These are phyloP conservation scores for Dactylonectria estremocensis DNA, from an alignment of 2,329 filamentous ascomycete species.

Conservation along the genomic window DNA sequence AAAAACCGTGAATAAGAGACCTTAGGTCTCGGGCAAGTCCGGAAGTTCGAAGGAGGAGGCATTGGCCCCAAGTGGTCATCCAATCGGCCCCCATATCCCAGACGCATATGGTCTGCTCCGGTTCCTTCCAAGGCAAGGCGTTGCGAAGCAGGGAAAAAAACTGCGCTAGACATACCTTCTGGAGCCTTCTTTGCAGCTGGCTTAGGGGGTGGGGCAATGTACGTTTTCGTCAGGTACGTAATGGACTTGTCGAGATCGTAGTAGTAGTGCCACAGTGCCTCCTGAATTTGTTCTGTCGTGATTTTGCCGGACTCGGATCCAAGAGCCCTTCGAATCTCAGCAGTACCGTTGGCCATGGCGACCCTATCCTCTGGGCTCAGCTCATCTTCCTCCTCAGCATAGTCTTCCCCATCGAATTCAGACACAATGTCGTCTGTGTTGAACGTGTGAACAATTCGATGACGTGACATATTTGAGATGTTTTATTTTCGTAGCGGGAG, in stretches of 20 bases:
- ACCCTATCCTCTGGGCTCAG: slow-evolving; percentile 64
- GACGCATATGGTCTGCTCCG: slow-evolving; percentile 52
- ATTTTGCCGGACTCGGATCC: slow-evolving; percentile 71
- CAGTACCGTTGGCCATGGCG: slow-evolving; percentile 75
- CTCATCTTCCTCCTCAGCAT: slow-evolving; percentile 62
- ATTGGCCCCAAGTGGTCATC: slow-evolving; percentile 13
- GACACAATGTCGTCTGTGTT: slow-evolving; percentile 64
- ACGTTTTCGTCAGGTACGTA: slow-evolving; percentile 81
- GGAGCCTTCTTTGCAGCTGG: slow-evolving; percentile 58
- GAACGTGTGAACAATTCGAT: slow-evolving; percentile 57
- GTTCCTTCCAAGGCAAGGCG: slow-evolving; percentile 45
- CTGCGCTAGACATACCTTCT: slow-evolving; percentile 58
- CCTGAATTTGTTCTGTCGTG: slow-evolving; percentile 80
- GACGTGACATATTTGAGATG: slow-evolving; percentile 43
- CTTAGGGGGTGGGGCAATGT: slow-evolving; percentile 63
- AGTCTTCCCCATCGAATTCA: slow-evolving; percentile 65
- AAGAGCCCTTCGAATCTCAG: slow-evolving; percentile 77
- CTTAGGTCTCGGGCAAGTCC: slow-evolving; percentile 38
- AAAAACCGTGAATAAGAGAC: slow-evolving; percentile 74
- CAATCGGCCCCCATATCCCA: slow-evolving; percentile 31
- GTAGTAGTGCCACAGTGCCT: slow-evolving; percentile 95
- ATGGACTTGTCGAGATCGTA: slow-evolving; percentile 92
- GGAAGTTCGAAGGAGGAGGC: slow-evolving; percentile 23
- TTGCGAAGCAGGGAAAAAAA: slow-evolving; percentile 52
- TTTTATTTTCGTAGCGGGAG: not conserved